phyloP scores from a whole-genome alignment of 1,284 basidiomycete genomes.

The Psilocybe mexicana region DNA sequence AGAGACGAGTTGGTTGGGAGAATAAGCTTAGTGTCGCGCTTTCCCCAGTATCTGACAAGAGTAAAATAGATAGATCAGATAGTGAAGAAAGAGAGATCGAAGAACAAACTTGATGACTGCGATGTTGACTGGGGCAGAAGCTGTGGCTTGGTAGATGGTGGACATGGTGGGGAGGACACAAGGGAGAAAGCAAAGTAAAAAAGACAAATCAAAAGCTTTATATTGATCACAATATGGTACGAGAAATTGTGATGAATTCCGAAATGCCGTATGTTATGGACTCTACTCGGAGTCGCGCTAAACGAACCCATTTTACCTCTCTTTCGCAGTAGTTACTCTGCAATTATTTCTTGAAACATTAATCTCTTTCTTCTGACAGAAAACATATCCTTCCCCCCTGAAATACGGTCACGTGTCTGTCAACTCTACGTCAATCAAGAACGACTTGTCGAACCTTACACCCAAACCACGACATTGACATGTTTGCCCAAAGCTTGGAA shows the following conservation, averaged over 20 bases:
- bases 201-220: conserved; percentile 2
- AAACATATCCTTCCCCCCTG: no score
- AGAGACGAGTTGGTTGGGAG: conserved; percentile 98
- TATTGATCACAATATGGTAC: conserved; percentile 16
- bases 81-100: background rate
- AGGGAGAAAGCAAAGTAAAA: conserved; percentile 7
- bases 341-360: background rate
- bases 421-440: no score
- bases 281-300: conserved; percentile 4
- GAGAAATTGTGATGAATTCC: conserved; percentile 12
- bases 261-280: background rate
- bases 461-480: no score
- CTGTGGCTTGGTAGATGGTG: conserved; percentile 80
- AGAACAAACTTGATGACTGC: conserved; percentile 87
- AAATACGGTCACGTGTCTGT: background rate
- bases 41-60: conserved; percentile 89
- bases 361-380: background rate
- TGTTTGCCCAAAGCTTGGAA: background rate
- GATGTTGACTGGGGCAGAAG: conserved; percentile 94
- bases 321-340: conserved; percentile 1
- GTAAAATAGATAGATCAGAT: background rate
- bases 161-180: conserved; percentile 43
- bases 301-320: background rate
- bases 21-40: conserved; percentile 93
- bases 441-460: no score